Conservation (phyloP, 2,329 filamentous ascomycete genomes). For the Pseudogymnoascus sp. region DNA sequence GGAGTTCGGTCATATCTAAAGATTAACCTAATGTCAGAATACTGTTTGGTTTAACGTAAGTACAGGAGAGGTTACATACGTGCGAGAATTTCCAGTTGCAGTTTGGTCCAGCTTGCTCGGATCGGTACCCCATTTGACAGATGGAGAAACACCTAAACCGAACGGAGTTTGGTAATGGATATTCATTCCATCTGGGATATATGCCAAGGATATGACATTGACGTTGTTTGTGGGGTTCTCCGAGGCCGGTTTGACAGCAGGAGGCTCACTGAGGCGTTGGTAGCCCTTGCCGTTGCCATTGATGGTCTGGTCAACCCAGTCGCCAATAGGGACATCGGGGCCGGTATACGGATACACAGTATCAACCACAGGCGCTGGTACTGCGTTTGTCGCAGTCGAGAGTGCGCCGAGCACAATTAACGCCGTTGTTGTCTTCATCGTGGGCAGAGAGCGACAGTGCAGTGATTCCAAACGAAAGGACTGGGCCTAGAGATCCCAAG, state of each 20-base stretch:
- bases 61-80: slow-evolving; percentile 27
- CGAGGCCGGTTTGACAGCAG: slow-evolving; percentile 39
- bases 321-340: slow-evolving; percentile 41
- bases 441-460: not conserved
- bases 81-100: slow-evolving; percentile 34
- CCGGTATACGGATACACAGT: slow-evolving; percentile 41
- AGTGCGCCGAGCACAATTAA: not conserved
- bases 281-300: slow-evolving; percentile 48
- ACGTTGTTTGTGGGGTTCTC: slow-evolving; percentile 43
- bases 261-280: slow-evolving; percentile 41
- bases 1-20: slow-evolving; percentile 44
- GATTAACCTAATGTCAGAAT: not conserved
- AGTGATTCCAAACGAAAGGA: not conserved
- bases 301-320: slow-evolving; percentile 43
- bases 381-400: not conserved
- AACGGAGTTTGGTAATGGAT: slow-evolving; percentile 49
- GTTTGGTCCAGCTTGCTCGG: slow-evolving; percentile 29
- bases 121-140: slow-evolving; percentile 37
- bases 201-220: slow-evolving; percentile 44
- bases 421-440: not conserved
- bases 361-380: slow-evolving; percentile 28
- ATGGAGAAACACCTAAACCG: slow-evolving; percentile 38
- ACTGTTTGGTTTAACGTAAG: not conserved
- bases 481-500: not conserved
- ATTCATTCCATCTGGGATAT: slow-evolving; percentile 42